A percentile compares a stretch with the other conserved stretches of the same genome.
Evolutionary conservation across 2,329 filamentous ascomycete genomes (phyloP).

Genomic region (Hymenoscyphus scutula): DNA sequence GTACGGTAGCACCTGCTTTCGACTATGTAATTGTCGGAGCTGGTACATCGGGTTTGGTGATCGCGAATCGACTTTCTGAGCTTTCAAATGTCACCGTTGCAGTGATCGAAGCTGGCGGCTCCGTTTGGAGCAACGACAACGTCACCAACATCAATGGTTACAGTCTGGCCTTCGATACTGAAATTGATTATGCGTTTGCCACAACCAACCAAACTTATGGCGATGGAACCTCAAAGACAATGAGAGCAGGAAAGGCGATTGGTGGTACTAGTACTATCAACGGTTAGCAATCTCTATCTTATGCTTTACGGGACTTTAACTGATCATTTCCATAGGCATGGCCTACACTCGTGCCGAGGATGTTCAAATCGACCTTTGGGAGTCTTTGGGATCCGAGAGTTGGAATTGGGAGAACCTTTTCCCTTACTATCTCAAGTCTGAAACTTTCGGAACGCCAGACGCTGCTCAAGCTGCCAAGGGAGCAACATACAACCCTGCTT

Average conservation of each 20-base stretch:
- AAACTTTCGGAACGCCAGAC: constrained; percentile 31
- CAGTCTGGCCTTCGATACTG: constrained; percentile 32
- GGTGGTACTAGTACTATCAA: constrained; percentile 45
- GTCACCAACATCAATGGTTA: constrained; percentile 15
- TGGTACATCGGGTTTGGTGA: constrained; percentile 56
- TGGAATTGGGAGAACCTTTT: constrained; percentile 38
- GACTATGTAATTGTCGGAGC: constrained; percentile 63
- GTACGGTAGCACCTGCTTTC: neutral
- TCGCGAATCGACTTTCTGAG: constrained; percentile 50
- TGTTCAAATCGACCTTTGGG: constrained; percentile 40
- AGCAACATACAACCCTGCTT: constrained; percentile 36
- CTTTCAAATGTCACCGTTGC: constrained; percentile 43
- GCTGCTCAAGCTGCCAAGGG: constrained; percentile 38
- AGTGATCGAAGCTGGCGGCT: constrained; percentile 36
- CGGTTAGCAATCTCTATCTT: constrained; percentile 11
- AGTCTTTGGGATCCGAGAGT: constrained; percentile 37
- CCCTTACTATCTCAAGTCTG: constrained; percentile 33
- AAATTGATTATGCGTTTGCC: constrained; percentile 43
- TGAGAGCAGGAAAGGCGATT: constrained; percentile 43
- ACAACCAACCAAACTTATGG: constrained; percentile 41
- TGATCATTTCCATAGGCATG: constrained; percentile 34
- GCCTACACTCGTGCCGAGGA: constrained; percentile 38
- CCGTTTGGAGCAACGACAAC: constrained; percentile 36
- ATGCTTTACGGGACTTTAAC: neutral
- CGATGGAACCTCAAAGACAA: constrained; percentile 29